Evolutionary conservation across 2,329 filamentous ascomycete species (phyloP).

Genomic region (Sporothrix globosa): DNA sequence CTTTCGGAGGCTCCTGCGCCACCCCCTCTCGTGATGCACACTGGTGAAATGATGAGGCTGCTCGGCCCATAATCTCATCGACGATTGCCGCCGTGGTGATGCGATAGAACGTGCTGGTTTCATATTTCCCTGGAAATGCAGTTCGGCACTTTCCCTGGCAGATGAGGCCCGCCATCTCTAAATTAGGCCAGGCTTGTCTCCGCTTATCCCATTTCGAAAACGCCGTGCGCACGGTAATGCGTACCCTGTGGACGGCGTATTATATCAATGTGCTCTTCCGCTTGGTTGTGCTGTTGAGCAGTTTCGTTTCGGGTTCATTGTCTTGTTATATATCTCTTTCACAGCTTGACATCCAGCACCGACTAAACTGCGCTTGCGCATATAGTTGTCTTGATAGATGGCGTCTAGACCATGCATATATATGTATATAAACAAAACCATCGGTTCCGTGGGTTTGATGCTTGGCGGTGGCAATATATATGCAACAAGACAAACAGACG

Average conservation of each 20-base stretch:
- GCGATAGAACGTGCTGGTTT: slow-evolving; percentile 1
- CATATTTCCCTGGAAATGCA: slow-evolving; percentile 1
- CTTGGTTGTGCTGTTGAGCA: neutral
- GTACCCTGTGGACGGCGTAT: neutral
- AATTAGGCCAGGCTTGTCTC: neutral
- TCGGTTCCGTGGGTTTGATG: neutral
- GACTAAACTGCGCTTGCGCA: neutral
- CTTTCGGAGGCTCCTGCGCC: slow-evolving; percentile 14
- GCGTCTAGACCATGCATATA: neutral
- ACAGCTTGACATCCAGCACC: neutral
- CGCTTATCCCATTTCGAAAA: neutral
- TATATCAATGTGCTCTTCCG: neutral
- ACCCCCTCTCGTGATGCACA: neutral
- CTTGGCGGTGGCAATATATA: neutral
- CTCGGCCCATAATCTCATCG: neutral
- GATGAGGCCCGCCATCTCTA: neutral
- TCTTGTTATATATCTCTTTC: neutral
- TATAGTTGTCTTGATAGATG: neutral
- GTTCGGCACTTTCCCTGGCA: neutral
- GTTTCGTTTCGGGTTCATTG: neutral
- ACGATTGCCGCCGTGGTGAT: too few species aligned
- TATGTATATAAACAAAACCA: neutral
- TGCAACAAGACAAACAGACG: neutral
- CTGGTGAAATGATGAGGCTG: neutral
- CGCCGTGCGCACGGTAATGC: neutral